Evolutionary conservation across 2,329 filamentous ascomycete species (phyloP), one percentile per base, ranked within the genome.

Genomic region (Colletotrichum sansevieriae): DNA sequence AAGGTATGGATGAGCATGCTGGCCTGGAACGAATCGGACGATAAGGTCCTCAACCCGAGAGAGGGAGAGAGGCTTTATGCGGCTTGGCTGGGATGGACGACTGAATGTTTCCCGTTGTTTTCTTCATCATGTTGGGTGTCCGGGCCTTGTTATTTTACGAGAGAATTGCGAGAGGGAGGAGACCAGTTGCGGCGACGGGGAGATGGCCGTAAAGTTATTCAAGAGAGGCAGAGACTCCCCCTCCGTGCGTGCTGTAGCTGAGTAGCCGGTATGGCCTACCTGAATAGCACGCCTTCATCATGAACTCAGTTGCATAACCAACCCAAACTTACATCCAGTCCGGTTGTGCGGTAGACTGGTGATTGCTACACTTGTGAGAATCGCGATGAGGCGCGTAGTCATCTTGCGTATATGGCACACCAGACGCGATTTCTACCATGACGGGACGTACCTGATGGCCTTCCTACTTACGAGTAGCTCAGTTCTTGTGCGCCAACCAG

Each of bases 31-130:
- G 43, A 64, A 68, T 63, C 39, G 57, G 64, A 68, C 39, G 46
- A 63, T 22, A 60, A 37, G 65, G 43, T 57, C 29, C 29, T 68
- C 65, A 60, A 55, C 54, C 61, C 59, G 57, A 57, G 56, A 61
- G 46, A 35, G 33, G 44, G 33, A 43, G 63, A 68, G 60, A 64
- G 65, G 63, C 59, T 55, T 60, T 62, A 65, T 43, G 70, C 47
- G 69, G 57, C 61, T 65, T 66, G 66, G 68, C 60, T 71, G 69
- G 66, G 67, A 65, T 70, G 69, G 58, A 70, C 63, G 67, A 63
- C 44, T 70, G 67, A 68, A 70, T 70, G 66, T 70, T 71, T 70
- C 62, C 61, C 59, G 57, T 71, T 70, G 66, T 70, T 71, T 70
- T 71, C 66, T 70, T 66, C 69, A 71, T 71, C 65, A 65, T 70